A percentile compares a stretch with the other conserved stretches of the same genome.
These are phyloP conservation scores for Pythium sukuiense DNA, from an alignment of 352 stramenopile species.

Conservation along the genomic window DNA sequence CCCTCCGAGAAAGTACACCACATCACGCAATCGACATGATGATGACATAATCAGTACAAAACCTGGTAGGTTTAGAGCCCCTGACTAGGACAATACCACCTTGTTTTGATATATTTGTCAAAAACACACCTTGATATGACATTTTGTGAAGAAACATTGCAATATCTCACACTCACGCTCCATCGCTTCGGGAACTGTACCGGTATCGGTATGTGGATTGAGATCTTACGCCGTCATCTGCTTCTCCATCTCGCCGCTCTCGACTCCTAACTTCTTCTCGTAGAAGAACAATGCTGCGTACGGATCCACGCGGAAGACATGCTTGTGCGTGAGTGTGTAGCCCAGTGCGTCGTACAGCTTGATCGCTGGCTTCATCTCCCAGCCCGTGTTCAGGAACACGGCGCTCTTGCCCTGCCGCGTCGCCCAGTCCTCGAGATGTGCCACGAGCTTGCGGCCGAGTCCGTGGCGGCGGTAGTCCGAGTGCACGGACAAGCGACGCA, in stretches of 20 bases:
- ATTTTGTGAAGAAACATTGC: no score
- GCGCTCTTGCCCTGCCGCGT: conserved; percentile 25
- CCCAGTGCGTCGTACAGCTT: conserved; percentile 37
- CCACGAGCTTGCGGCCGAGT: conserved; percentile 39
- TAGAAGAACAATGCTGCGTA: conserved; percentile 33
- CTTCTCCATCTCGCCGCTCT: background rate
- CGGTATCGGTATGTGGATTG: no score
- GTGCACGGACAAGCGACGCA: conserved; percentile 48
- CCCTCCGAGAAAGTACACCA: no score
- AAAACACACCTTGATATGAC: no score
- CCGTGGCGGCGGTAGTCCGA: conserved; percentile 37
- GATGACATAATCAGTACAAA: no score
- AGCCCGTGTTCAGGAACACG: conserved; percentile 40
- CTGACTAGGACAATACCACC: no score
- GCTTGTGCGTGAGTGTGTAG: conserved; percentile 27
- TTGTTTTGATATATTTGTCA: no score
- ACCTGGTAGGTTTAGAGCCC: no score
- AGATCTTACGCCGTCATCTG: no score
- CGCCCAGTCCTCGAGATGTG: conserved; percentile 48
- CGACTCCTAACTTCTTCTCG: conserved; percentile 25
- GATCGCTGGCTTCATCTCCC: conserved; percentile 25
- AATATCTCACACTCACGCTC: no score
- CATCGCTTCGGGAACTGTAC: no score
- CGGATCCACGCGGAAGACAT: conserved; percentile 34
- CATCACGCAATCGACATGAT: no score